phyloP scores from a whole-genome alignment of 176 grass and related monocot genomes.

The Aegilops longissima region DNA sequence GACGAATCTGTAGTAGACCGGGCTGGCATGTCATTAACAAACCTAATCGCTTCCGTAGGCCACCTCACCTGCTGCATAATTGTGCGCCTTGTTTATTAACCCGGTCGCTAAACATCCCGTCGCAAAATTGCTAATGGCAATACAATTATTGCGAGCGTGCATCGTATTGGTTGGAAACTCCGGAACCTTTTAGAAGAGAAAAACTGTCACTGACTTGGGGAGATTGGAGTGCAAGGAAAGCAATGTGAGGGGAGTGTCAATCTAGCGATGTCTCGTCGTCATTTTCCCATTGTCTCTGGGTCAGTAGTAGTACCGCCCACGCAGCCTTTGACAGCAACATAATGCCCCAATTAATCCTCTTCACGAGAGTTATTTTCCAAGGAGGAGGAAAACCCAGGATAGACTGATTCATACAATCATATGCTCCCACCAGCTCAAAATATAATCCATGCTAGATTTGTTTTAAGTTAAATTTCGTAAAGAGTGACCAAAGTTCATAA shows the following conservation, averaged over 20 bases:
- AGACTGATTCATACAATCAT: too few relatives aligned
- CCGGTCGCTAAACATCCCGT: not conserved
- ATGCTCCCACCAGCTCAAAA: too few relatives aligned
- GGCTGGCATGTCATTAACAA: slow-evolving; percentile 47
- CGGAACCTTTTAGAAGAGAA: not conserved
- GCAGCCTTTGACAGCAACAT: slow-evolving; percentile 30
- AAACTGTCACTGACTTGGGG: not conserved
- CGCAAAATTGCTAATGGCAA: not conserved
- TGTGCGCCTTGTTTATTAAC: not conserved
- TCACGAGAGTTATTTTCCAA: not conserved
- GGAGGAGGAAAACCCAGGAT: too few relatives aligned
- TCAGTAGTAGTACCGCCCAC: slow-evolving; percentile 40
- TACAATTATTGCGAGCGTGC: slow-evolving; percentile 33
- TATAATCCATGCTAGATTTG: too few relatives aligned
- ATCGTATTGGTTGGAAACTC: slow-evolving; percentile 40
- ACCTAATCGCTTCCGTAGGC: slow-evolving; percentile 40
- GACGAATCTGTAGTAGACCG: not conserved
- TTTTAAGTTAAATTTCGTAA: too few relatives aligned
- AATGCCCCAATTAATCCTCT: not conserved
- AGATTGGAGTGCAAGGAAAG: slow-evolving; percentile 59
- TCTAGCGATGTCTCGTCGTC: not conserved
- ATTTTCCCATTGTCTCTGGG: not conserved
- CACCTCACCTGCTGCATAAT: slow-evolving; percentile 36
- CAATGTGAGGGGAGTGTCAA: slow-evolving; percentile 11
- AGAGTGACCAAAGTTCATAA: too few relatives aligned